Evolutionary conservation across 495 filamentous ascomycete species (phyloP), one percentile per base, ranked within the genome.

Genomic region (Neurospora sp.): DNA sequence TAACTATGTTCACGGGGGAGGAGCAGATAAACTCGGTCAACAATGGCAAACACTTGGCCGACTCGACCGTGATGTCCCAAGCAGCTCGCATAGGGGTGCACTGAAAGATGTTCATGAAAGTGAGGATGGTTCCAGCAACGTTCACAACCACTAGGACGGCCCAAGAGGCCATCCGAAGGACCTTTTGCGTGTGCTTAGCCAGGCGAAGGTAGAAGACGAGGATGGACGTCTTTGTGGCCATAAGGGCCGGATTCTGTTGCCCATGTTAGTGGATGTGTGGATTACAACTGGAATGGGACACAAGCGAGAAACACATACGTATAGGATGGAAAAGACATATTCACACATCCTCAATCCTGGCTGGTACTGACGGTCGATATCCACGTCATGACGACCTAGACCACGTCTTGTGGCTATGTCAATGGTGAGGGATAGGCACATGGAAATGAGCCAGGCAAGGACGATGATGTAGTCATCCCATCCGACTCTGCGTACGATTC

Each of bases 181-280:
- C 83, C 75, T 79, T 81, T 76, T 90, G 90, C 54, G 94, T 90
- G 40, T 90, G 90, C 76, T 89, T 90, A 8, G 93, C 91, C 70
- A 97, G 83, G 40, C 91, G 90, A 39, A 97, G 86, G 83, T 93
- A 97, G 80, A 96, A 97, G 73, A 95, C 82, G 70, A 97, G 87
- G 75, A 98, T 93, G n/a, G 93, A 95, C 5, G 93, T 93, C 83
- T 97, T 98, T 70, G 93, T 90, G 1, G 89, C 88, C 91, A 93
- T 93, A 72, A 97, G 87, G 5, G 93, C 91, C 14, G 95, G 94
- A 79, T 97, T 96, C 93, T 97, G 74, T 31, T 46, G 27, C 49
- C n/a, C 11, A 39, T 62, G 54, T 82, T 66, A 62, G 54, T 81
- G 70, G 39, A 23, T 54, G 18, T 54, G 18, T 11, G 37, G 27